Base-by-base conservation (phyloP, 495 filamentous ascomycete species). In the Tuber indicum region DNA sequence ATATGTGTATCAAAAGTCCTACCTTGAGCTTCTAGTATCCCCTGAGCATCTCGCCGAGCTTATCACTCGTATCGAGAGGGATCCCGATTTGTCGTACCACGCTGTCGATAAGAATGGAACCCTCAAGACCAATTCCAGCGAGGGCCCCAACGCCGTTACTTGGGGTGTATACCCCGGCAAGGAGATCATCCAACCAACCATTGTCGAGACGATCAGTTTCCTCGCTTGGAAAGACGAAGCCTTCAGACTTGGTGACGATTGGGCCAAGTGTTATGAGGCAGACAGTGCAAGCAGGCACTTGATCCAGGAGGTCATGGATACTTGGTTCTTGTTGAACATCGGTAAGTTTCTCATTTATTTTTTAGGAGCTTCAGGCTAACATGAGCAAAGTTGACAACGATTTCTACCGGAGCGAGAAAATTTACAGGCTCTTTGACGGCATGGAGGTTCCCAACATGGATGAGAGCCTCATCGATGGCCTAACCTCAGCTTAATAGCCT, bases 111-210 rank as follows among this genome's bases (percentile, higher is more conserved):
- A 92, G 83, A 86, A 87, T 3, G 94, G 94, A 21, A 89, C 91
- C 76, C 87, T 98, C 74, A 89, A 90, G 81, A 96, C 93, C n/a
- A 98, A 98, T 81, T 89, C 92, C 19, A 89, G 88, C 41, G 93
- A 94, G 70, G 93, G 92, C 21, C 96, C 96, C 41, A 99, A 98
- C 81, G 96, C 96, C 17, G 91, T 99, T 72, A 99, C 96, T 6
- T 99, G 96, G 96, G 96, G 96, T 85, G 97, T 98, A 70, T 99
- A 98, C 86, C 94, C 96, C 17, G 96, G 96, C 47, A 96, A 97
- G 83, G 96, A 99, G 85, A 98, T 99, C 82, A 94, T 99, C 70
- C 96, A 99, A 84, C 96, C 96, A 17, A 99, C 96, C n/a, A 96
- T 99, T 77, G 95, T 98, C 71, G 96, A 99, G 86, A 97, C 93